A percentile compares a stretch with the other conserved stretches of the same genome.
Evolutionary conservation across 2,329 filamentous ascomycete genomes (phyloP).

Genomic region (Fusarium aywerte): DNA sequence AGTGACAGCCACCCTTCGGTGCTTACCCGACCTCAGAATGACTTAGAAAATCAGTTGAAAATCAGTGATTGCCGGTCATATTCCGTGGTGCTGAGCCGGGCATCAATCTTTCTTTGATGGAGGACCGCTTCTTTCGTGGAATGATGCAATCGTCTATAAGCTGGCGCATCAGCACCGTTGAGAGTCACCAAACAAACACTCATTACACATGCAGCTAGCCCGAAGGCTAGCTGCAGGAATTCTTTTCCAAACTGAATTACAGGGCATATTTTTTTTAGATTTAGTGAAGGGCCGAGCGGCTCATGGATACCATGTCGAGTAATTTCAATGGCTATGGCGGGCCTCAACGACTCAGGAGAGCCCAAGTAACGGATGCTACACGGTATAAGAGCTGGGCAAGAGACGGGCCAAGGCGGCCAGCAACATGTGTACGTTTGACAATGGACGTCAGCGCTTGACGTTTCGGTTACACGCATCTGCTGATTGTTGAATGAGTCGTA

Average conservation of each 20-base stretch:
- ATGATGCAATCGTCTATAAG: slow-evolving; percentile 30
- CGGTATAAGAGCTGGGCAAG: slow-evolving; percentile 6
- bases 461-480: slow-evolving; percentile 24
- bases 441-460: slow-evolving; percentile 20
- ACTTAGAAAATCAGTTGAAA: not conserved
- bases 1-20: not conserved
- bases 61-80: slow-evolving; percentile 7
- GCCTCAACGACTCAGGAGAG: slow-evolving; percentile 25
- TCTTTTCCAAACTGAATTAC: slow-evolving; percentile 19
- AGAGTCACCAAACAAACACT: slow-evolving; percentile 30
- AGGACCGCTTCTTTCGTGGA: slow-evolving; percentile 20
- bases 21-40: slow-evolving; percentile 7
- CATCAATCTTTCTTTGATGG: not conserved
- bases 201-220: slow-evolving; percentile 37
- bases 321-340: slow-evolving; percentile 20
- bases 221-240: slow-evolving; percentile 25
- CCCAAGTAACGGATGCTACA: slow-evolving; percentile 3
- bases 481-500: slow-evolving; percentile 26
- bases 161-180: slow-evolving; percentile 28
- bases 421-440: slow-evolving; percentile 17
- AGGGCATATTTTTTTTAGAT: slow-evolving; percentile 11
- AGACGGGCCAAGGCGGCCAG: slow-evolving; percentile 9
- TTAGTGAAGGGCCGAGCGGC: slow-evolving; percentile 4
- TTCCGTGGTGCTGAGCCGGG: slow-evolving; percentile 16
- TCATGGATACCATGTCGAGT: slow-evolving; percentile 2